A percentile compares a stretch with the other conserved stretches of the same genome.
Evolutionary conservation across 257 asterid species (phyloP).

Genomic region (Thymus mandschuricus): DNA sequence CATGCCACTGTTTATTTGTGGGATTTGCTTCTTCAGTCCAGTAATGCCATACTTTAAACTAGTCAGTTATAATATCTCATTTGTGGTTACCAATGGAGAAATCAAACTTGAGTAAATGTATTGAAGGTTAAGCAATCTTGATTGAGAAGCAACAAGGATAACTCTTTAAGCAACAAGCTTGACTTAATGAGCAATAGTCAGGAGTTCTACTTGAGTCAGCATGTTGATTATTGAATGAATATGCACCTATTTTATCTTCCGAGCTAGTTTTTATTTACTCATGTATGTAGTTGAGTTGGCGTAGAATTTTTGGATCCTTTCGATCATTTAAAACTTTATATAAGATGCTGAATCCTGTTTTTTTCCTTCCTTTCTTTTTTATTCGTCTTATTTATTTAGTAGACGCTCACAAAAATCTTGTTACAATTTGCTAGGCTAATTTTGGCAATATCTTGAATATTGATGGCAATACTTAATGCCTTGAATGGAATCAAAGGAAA

Average conservation of each 20-base stretch:
- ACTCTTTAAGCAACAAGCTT: background rate
- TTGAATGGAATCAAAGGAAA: constrained; percentile 13
- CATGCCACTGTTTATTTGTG: constrained; percentile 21
- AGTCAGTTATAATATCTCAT: background rate
- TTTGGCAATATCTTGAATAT: constrained; percentile 19
- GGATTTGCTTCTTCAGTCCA: constrained; percentile 15
- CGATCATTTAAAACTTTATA: constrained; percentile 3
- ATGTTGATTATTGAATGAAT: constrained; percentile 11
- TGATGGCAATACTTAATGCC: constrained; percentile 17
- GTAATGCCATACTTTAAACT: constrained; percentile 10
- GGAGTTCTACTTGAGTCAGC: constrained; percentile 22
- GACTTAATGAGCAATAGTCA: constrained; percentile 2
- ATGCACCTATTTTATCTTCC: background rate
- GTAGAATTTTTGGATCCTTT: constrained; percentile 8
- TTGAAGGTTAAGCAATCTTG: background rate
- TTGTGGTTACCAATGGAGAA: background rate
- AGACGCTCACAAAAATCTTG: background rate
- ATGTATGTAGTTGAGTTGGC: background rate
- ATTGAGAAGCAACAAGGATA: background rate
- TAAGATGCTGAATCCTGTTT: constrained; percentile 12
- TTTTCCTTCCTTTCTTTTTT: background rate
- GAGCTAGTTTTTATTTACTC: constrained; percentile 6
- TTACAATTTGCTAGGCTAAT: background rate
- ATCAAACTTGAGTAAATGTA: background rate
- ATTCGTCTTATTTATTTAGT: background rate